A percentile compares a stretch with the other conserved stretches of the same genome.
Conservation (phyloP, 192 early-diverging fungal species). For the Lobosporangium transversale region DNA sequence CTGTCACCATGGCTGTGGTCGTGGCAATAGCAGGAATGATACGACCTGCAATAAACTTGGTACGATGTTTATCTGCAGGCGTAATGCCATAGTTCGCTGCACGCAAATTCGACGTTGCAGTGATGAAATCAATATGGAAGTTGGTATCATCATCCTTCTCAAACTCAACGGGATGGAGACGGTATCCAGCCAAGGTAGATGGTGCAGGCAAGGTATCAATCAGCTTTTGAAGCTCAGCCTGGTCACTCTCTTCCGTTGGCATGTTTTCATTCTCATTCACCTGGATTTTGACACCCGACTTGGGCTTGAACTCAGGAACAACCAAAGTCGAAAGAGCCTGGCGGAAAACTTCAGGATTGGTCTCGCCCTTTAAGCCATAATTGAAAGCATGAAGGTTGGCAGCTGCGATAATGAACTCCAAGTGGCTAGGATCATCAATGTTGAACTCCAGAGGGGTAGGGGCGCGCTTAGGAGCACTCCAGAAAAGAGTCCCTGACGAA, state of each 20-base stretch:
- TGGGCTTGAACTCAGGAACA: conserved; percentile 89
- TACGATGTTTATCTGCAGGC: conserved; percentile 80
- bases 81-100: conserved; percentile 83
- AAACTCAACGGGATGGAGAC: conserved; percentile 92
- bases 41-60: conserved; percentile 91
- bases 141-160: conserved; percentile 99
- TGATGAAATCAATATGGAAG: conserved; percentile 99
- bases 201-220: conserved; percentile 78
- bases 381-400: conserved; percentile 97
- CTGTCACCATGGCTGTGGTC: conserved; percentile 95
- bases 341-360: conserved; percentile 78
- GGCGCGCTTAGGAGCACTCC: conserved; percentile 97
- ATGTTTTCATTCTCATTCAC: conserved; percentile 88
- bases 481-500: conserved; percentile 90
- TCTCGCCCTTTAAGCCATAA: conserved; percentile 89
- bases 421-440: conserved; percentile 76
- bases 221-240: conserved; percentile 71
- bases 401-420: conserved; percentile 91
- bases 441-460: conserved; percentile 88
- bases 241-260: conserved; percentile 59
- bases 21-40: conserved; percentile 95
- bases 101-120: conserved; percentile 95
- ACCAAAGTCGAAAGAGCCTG: conserved; percentile 64
- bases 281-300: conserved; percentile 95
- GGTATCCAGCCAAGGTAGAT: conserved; percentile 82